phyloP scores from a whole-genome alignment of 371 early-diverging fungal species.

The Apophysomyces sp. region DNA sequence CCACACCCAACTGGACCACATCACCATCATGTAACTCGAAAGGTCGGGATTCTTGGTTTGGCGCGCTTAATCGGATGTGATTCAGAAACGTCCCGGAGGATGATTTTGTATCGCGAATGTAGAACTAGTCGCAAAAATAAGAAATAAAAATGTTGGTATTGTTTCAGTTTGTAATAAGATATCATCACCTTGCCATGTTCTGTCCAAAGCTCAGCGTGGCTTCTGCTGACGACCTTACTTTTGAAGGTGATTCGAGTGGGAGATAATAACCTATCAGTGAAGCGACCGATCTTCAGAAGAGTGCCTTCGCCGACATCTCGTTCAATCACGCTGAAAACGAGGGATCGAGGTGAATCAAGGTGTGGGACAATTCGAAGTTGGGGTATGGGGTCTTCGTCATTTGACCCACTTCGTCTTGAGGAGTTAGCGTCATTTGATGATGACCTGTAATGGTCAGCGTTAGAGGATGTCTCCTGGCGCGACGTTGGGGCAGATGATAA shows the following conservation, averaged over 20 bases:
- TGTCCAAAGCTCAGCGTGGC: slow-evolving; percentile 83
- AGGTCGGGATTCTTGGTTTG: slow-evolving; percentile 73
- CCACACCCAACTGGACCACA: slow-evolving; percentile 80
- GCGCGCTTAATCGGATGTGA: slow-evolving; percentile 74
- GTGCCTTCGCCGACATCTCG: slow-evolving; percentile 67
- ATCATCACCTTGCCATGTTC: slow-evolving; percentile 32
- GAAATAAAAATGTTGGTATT: slow-evolving; percentile 16
- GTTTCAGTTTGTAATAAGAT: neutral
- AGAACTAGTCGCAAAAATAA: slow-evolving; percentile 51
- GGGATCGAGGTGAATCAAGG: slow-evolving; percentile 66
- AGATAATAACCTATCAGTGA: slow-evolving; percentile 51
- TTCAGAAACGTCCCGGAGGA: slow-evolving; percentile 92
- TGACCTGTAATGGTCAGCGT: neutral
- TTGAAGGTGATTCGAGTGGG: slow-evolving; percentile 67
- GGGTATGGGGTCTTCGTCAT: slow-evolving; percentile 25
- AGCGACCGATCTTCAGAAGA: slow-evolving; percentile 74
- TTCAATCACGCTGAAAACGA: slow-evolving; percentile 78
- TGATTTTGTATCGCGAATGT: slow-evolving; percentile 78
- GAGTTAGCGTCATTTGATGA: neutral
- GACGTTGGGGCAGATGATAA: slow-evolving; percentile 12
- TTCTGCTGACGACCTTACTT: slow-evolving; percentile 79
- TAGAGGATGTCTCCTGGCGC: slow-evolving; percentile 1
- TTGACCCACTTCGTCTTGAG: neutral
- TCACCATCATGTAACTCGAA: slow-evolving; percentile 77
- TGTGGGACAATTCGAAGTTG: slow-evolving; percentile 77